Percentiles rank a stretch among this genome's conserved stretches.
phyloP scores from a whole-genome alignment of 2,329 filamentous ascomycete species.

The Sporothrix brunneoviolacea region DNA sequence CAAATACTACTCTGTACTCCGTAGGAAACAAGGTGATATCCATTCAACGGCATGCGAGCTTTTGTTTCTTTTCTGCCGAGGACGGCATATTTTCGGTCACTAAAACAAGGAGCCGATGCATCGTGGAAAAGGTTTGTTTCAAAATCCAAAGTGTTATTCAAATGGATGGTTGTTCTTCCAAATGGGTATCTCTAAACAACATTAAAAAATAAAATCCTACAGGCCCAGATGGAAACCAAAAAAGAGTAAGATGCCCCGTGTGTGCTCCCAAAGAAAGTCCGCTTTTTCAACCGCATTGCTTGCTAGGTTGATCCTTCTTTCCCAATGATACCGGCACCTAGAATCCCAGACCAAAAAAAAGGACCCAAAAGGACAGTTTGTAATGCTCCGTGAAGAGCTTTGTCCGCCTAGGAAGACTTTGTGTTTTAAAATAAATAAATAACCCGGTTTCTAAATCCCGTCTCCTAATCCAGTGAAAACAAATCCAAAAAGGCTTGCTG shows the following conservation, averaged over 20 bases:
- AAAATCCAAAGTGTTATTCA: too few relatives aligned
- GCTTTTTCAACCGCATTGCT: background rate
- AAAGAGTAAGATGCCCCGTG: background rate
- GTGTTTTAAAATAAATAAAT: background rate
- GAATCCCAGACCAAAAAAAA: too few relatives aligned
- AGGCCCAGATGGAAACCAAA: background rate
- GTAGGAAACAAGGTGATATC: too few relatives aligned
- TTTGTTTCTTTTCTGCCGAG: background rate
- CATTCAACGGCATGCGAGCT: too few relatives aligned
- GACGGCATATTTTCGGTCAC: too few relatives aligned
- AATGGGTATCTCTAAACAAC: conserved; percentile 8
- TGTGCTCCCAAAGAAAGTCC: background rate
- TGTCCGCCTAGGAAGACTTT: background rate
- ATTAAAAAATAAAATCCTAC: background rate
- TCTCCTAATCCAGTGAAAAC: background rate
- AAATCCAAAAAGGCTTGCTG: background rate
- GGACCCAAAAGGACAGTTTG: background rate
- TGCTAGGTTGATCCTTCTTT: background rate
- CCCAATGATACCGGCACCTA: background rate
- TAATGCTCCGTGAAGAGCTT: conserved; percentile 3
- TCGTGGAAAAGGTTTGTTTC: too few relatives aligned
- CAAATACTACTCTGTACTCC: too few relatives aligned
- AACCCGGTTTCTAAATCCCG: background rate
- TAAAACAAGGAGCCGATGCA: too few relatives aligned
- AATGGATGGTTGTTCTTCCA: background rate